Evolutionary conservation across 2,329 filamentous ascomycete genomes (phyloP), one percentile per base, ranked within the genome.

Genomic region (Fusarium acutatum): DNA sequence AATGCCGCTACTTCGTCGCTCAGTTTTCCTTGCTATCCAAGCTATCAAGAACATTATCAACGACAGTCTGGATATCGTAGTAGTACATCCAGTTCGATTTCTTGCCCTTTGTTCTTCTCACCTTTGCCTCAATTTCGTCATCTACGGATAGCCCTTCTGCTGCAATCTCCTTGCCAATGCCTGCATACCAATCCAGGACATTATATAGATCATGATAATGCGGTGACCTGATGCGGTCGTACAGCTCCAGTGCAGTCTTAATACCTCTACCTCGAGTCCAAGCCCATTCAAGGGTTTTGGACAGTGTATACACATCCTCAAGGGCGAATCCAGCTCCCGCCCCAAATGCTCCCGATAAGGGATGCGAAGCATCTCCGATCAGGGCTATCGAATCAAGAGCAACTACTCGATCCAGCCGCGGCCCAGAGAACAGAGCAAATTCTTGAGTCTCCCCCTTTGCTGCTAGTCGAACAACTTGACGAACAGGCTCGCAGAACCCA

Each of bases 301-400:
- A 49, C 7, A 80, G 58, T 26, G 75, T 71, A 20, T 75, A 80
- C 1, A 75, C 77, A 30, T 81, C 79, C 59, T 83, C 81, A 52
- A 83, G 75, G 6, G 81, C 82, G n/a, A 83, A 83, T 0, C 81
- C 81, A 0, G 82, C 82, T 1, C 82, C 82, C 0, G 82, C 81
- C 1, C 82, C 82, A 44, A 84, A 84, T 0, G 81, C 82, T 1
- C 86, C 86, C 0, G 86, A 87, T 0, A 88, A 81, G 2, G 88
- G 86, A 75, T 90, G 88, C 3, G 86, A 89, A 1, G 87, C 84
- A 70, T 90, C 88, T 14, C 88, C 88, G 2, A 89, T 83, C 8
- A 89, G 81, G 11, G 85, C 87, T 6, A 88, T 73, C 8, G 59
- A 44, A 14, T 46, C 43, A 4, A 72, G 30, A 6, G 67, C 57